Conservation (phyloP, 176 grass and related monocot genomes). For the Metroxylon sagu region DNA sequence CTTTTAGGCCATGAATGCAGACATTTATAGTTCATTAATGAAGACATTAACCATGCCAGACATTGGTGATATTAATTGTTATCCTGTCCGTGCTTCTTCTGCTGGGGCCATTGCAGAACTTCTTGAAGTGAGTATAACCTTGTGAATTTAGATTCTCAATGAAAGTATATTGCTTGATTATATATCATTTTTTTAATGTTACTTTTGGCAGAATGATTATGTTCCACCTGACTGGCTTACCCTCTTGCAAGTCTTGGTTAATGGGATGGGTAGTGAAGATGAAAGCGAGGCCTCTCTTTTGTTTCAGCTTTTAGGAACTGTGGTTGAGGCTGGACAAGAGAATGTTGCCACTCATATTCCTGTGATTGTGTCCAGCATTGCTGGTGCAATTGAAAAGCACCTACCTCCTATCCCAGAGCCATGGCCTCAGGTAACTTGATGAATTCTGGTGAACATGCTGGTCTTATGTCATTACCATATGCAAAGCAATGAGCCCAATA, state of each 20-base stretch:
- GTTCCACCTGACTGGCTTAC: conserved; percentile 50
- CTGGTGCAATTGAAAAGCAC: conserved; percentile 37
- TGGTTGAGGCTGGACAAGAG: conserved; percentile 62
- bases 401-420: conserved; percentile 55
- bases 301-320: conserved; percentile 75
- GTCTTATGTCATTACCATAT: too few relatives aligned
- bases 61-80: conserved; percentile 50
- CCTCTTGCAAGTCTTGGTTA: conserved; percentile 53
- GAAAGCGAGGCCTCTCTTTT: conserved; percentile 66
- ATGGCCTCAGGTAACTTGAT: conserved; percentile 72
- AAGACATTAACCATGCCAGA: conserved; percentile 49
- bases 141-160: background rate
- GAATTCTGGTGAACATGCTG: conserved; percentile 5
- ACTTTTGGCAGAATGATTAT: conserved; percentile 53
- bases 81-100: conserved; percentile 72
- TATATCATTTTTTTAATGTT: conserved; percentile 12
- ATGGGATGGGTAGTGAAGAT: conserved; percentile 44
- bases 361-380: conserved; percentile 53
- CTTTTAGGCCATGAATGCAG: conserved; percentile 48
- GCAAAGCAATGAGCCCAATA: too few relatives aligned
- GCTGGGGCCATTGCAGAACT: conserved; percentile 70
- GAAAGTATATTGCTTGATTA: background rate
- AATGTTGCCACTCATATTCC: conserved; percentile 49
- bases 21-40: conserved; percentile 71
- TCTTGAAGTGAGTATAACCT: conserved; percentile 49